Evolutionary conservation across 2,329 filamentous ascomycete species (phyloP), one percentile per base, ranked within the genome.

Genomic region (Pseudogymnoascus sp.): DNA sequence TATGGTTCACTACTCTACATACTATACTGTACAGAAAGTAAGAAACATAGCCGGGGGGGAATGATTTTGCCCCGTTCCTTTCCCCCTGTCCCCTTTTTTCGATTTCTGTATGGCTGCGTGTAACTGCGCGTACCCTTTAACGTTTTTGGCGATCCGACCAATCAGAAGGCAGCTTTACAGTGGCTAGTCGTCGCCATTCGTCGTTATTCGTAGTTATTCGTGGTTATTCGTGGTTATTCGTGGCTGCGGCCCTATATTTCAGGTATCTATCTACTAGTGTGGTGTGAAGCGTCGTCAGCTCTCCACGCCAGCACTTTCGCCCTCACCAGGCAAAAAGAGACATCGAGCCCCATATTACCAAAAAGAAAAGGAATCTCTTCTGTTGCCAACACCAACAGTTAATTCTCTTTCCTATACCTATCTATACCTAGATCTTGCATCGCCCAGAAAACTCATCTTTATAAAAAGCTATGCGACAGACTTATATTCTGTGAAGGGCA

Each of bases 231-330:
- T 2, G 18, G 23, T 30, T 52, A 52, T 52, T 18, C 19, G 26
- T 30, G n/a, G n/a, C 18, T 10, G 41, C 12, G 3, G 41, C 41
- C 41, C 5, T 30, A 52, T 28, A 10, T 3, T 15, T 9, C n/a
- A 52, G 41, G 41, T 8, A 30, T 1, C 23, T 3, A 12, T 18
- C 3, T 15, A 52, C 55, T 57, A 57, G 55, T 57, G 55, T 57
- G 55, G 55, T 57, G 55, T 34, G 30, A 57, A 57, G 55, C 55
- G 55, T 57, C 55, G 55, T 57, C 55, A 57, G 55, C 55, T 57
- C 55, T 57, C 55, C 55, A 57, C 55, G 55, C 55, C 55, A 57
- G 55, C 55, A 38, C 55, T 57, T 34, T 57, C 55, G 55, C 55
- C 55, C 18, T 57, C 55, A 52, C 41, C 41, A 48, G 41, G 41